A percentile compares a stretch with the other conserved stretches of the same genome.
phyloP scores from a whole-genome alignment of 1,284 basidiomycete species.

The Cryptococcus maquisensis region DNA sequence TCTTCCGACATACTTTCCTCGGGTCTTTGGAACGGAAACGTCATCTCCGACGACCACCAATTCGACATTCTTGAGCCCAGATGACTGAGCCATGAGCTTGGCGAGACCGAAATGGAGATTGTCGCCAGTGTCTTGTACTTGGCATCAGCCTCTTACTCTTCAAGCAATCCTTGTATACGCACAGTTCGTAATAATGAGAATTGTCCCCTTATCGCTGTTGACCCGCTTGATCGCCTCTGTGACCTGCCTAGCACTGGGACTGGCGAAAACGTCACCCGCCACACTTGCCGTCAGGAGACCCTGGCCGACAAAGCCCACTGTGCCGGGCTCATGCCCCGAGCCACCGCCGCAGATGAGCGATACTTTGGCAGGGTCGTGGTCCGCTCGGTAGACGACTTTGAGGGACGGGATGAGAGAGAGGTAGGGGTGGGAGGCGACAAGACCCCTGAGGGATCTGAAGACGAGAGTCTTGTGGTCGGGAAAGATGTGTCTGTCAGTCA shows the following conservation, averaged over 20 bases:
- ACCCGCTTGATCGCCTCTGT: constrained; percentile 50
- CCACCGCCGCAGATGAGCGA: constrained; percentile 52
- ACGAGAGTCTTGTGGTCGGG: constrained; percentile 48
- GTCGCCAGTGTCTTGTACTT: constrained; percentile 46
- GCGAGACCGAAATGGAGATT: constrained; percentile 53
- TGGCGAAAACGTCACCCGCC: constrained; percentile 54
- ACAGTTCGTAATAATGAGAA: constrained; percentile 52
- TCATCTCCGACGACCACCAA: constrained; percentile 53
- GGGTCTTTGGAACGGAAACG: constrained; percentile 50
- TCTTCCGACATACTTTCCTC: constrained; percentile 51
- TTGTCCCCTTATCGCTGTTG: constrained; percentile 47
- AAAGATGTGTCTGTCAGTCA: constrained; percentile 49
- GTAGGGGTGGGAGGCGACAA: constrained; percentile 46
- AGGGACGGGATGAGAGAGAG: constrained; percentile 46
- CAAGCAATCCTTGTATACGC: constrained; percentile 12
- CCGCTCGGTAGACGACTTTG: constrained; percentile 47
- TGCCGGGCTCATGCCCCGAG: constrained; percentile 51
- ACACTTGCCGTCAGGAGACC: constrained; percentile 51
- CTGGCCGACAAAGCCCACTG: constrained; percentile 46
- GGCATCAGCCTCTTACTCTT: background rate
- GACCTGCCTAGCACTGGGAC: constrained; percentile 52
- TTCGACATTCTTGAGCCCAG: constrained; percentile 48
- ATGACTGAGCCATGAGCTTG: constrained; percentile 37
- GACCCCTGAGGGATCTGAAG: constrained; percentile 42
- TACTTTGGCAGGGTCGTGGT: constrained; percentile 48